These are phyloP conservation scores for Coprinopsis cinerea DNA, from an alignment of 768 basidiomycete species.

Conservation along the genomic window DNA sequence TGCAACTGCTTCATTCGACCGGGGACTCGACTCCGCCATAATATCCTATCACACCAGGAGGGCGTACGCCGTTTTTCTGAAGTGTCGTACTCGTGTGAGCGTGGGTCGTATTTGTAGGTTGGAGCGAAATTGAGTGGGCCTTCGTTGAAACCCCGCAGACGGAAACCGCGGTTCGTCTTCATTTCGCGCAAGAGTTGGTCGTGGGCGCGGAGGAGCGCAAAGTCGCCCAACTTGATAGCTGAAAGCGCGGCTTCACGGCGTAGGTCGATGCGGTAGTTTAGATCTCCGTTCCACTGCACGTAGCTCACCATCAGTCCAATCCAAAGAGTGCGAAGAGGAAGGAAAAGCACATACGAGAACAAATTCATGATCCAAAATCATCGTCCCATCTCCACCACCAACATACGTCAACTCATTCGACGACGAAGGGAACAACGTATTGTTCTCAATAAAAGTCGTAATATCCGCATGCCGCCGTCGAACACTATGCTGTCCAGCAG, in stretches of 20 bases:
- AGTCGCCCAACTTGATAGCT: constrained; percentile 62
- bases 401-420: constrained; percentile 65
- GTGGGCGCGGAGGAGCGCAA: constrained; percentile 56
- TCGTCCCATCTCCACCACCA: constrained; percentile 89
- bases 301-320: constrained; percentile 1
- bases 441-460: constrained; percentile 81
- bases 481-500: constrained; percentile 85
- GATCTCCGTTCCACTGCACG: constrained; percentile 76
- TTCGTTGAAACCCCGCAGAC: constrained; percentile 78
- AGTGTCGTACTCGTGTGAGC: constrained; percentile 74
- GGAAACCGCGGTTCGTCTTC: constrained; percentile 80
- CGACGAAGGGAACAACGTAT: constrained; percentile 52
- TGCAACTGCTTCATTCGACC: constrained; percentile 57
- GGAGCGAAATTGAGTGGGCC: constrained; percentile 79
- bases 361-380: constrained; percentile 92
- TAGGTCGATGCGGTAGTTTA: constrained; percentile 97
- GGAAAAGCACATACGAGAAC: constrained; percentile 57
- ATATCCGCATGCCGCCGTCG: constrained; percentile 83
- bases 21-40: constrained; percentile 62
- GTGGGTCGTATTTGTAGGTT: constrained; percentile 92
- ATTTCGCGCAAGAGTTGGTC: constrained; percentile 92
- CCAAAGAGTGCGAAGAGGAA: neutral
- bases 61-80: constrained; percentile 86
- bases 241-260: constrained; percentile 78
- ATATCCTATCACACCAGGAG: constrained; percentile 94